phyloP scores from a whole-genome alignment of 2,329 filamentous ascomycete genomes.

The Penicillium thymicola region DNA sequence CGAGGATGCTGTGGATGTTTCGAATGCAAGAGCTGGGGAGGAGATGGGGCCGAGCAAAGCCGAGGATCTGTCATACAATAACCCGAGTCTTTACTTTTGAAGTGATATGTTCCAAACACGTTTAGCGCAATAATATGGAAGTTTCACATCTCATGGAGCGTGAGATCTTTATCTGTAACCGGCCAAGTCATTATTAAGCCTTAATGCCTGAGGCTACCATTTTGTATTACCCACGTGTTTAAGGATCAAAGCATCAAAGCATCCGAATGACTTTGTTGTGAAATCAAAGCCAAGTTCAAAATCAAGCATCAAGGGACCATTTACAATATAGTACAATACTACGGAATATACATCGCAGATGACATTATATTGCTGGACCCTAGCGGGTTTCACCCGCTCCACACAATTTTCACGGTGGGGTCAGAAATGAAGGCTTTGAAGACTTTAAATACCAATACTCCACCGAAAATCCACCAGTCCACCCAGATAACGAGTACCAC shows the following conservation, averaged over 20 bases:
- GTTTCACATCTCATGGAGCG: not conserved
- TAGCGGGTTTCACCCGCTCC: slow-evolving; percentile 2
- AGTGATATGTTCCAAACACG: not conserved
- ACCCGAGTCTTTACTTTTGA: slow-evolving; percentile 23
- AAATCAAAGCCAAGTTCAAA: not conserved
- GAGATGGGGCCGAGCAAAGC: slow-evolving; percentile 7
- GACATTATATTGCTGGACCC: not conserved
- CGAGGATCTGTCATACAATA: slow-evolving; percentile 17
- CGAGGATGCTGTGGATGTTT: not conserved
- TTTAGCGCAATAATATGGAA: not conserved
- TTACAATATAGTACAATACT: not conserved
- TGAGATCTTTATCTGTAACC: not conserved
- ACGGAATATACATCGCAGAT: not conserved
- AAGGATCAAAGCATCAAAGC: not conserved
- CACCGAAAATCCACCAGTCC: not conserved
- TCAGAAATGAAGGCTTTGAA: not conserved
- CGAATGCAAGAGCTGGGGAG: not conserved
- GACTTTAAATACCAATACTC: slow-evolving; percentile 1
- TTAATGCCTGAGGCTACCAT: not conserved
- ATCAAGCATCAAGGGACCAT: not conserved
- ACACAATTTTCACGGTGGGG: slow-evolving; percentile 1
- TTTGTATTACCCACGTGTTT: not conserved
- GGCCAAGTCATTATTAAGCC: not conserved
- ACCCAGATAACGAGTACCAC: not conserved
- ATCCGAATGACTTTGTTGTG: not conserved